Evolutionary conservation across 2,329 filamentous ascomycete genomes (phyloP), one percentile per base, ranked within the genome.

Genomic region (Diaporthe eres): DNA sequence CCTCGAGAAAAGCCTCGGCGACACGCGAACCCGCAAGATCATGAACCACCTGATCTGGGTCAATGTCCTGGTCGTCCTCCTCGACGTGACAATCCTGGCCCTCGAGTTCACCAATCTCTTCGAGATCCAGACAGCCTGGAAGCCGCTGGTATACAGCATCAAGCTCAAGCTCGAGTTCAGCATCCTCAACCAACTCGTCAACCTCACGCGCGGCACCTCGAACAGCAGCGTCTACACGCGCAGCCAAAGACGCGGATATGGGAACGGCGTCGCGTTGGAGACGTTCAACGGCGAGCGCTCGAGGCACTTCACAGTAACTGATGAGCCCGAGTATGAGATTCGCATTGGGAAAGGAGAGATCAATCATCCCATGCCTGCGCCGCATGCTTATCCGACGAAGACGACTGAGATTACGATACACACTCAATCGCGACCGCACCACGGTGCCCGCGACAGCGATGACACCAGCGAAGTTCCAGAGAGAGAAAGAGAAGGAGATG

Each of bases 61-160:
- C 70, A 88, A 89, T 75, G 78, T 85, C 2, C 75, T 85, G 22
- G 85, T 89, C 60, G 84, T 89, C 28, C 73, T 85, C 2, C 84
- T 89, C 77, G 87, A 89, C 77, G 28, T 87, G 76, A 57, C 83
- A 15, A 58, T 74, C 34, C 17, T 74, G 15, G 72, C 47, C 31
- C 61, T 74, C 51, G 72, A 74, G 34, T 74, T 74, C 25, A 68
- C 72, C 17, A 67, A 67, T 2, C 61, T 74, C 4, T 68, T 58
- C 44, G 53, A 74, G n/a, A 25, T 74, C 28, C 72, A 74, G 51
- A 74, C 61, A 10, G 55, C 61, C 31, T 74, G 72, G 72, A 79
- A 79, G 75, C 68, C 57, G 3, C 58, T 79, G 28, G 77, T 75
- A 2, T 79, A 79, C 67, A 78, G 78, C 58, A 42, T 79, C 72